Conservation (phyloP, 1,284 basidiomycete species). For the Polyporus tsugae region DNA sequence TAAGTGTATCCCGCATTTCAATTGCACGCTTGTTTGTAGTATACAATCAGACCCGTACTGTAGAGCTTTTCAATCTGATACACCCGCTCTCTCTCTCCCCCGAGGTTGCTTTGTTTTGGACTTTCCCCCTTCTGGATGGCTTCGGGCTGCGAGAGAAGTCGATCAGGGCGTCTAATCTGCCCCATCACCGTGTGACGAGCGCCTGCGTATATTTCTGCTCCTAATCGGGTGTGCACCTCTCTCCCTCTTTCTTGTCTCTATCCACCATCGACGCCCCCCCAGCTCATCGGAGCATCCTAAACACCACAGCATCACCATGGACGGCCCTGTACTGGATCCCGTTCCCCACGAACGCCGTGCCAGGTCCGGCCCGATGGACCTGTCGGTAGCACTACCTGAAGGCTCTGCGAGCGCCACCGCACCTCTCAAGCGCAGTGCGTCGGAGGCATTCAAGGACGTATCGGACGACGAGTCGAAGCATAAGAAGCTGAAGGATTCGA, state of each 20-base stretch:
- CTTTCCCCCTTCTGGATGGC: neutral
- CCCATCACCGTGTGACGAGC: constrained; percentile 30
- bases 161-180: neutral
- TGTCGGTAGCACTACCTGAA: constrained; percentile 13
- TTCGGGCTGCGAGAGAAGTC: neutral
- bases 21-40: constrained; percentile 7
- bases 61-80: neutral
- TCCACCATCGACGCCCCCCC: constrained; percentile 25
- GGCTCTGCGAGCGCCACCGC: constrained; percentile 30
- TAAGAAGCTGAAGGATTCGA: constrained; percentile 57
- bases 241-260: constrained; percentile 29
- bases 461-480: constrained; percentile 53
- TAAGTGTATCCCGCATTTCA: constrained; percentile 18
- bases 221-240: constrained; percentile 27
- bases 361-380: constrained; percentile 23
- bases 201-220: constrained; percentile 19
- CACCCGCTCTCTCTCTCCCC: neutral
- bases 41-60: neutral
- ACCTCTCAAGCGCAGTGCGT: constrained; percentile 67
- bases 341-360: neutral
- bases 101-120: neutral
- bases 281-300: neutral
- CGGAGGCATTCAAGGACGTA: constrained; percentile 62
- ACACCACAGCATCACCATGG: constrained; percentile 19
- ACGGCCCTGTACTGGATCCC: constrained; percentile 5